These are phyloP conservation scores for Talaromyces islandicus DNA, from an alignment of 2,329 filamentous ascomycete species.

Conservation along the genomic window DNA sequence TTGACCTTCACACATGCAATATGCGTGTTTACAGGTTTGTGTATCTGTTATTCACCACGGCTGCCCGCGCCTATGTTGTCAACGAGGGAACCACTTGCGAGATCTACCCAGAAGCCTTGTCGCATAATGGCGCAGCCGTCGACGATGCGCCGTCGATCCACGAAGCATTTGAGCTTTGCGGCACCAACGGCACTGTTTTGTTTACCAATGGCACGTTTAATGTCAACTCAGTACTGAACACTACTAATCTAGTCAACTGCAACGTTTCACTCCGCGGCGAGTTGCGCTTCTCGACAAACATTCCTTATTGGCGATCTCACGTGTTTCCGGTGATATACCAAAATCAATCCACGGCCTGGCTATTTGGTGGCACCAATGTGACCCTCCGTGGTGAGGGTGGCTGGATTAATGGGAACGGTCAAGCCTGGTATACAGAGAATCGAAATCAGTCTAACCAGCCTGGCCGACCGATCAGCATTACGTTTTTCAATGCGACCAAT, in stretches of 20 bases:
- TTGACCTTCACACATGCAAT: neutral
- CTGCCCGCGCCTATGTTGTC: constrained; percentile 13
- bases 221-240: constrained; percentile 19
- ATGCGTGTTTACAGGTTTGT: neutral
- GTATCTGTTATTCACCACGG: neutral
- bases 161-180: constrained; percentile 24
- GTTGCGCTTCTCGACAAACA: constrained; percentile 38
- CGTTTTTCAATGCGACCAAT: constrained; percentile 45
- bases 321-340: constrained; percentile 50
- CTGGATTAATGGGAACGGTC: constrained; percentile 51
- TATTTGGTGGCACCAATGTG: constrained; percentile 50
- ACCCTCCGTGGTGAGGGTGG: constrained; percentile 48
- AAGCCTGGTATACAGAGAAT: constrained; percentile 54
- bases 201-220: constrained; percentile 20
- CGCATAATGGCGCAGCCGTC: constrained; percentile 13
- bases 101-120: constrained; percentile 18
- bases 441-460: constrained; percentile 41
- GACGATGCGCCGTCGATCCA: constrained; percentile 19
- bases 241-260: constrained; percentile 20
- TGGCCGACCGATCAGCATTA: constrained; percentile 48
- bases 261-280: constrained; percentile 22
- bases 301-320: constrained; percentile 48
- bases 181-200: constrained; percentile 20
- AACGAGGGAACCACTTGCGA: constrained; percentile 15
- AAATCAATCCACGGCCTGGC: constrained; percentile 51